Conservation (phyloP, 345 rosid genomes). For the Lumnitzera littorea region DNA sequence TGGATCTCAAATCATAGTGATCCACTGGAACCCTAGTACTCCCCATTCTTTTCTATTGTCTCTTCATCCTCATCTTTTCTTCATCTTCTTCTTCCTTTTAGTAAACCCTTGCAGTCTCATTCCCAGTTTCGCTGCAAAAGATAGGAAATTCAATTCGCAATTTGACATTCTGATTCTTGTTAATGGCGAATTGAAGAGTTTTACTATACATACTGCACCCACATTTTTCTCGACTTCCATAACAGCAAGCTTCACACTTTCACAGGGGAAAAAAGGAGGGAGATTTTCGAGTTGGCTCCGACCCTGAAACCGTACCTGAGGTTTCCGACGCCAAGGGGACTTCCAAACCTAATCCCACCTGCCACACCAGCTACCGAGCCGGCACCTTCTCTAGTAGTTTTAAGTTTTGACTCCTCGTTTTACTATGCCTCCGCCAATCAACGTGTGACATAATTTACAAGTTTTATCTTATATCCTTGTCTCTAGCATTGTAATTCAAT, state of each 20-base stretch:
- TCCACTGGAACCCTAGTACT: conserved; percentile 62
- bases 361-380: conserved; percentile 34
- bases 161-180: too few relatives aligned
- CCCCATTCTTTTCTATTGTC: conserved; percentile 36
- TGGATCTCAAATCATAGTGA: conserved; percentile 62
- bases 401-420: too few relatives aligned
- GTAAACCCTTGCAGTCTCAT: too few relatives aligned
- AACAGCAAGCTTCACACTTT: not conserved
- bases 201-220: too few relatives aligned
- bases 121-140: too few relatives aligned
- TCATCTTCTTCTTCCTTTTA: too few relatives aligned
- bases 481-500: too few relatives aligned
- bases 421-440: too few relatives aligned
- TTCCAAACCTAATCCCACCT: conserved; percentile 45
- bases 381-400: not conserved
- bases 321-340: conserved; percentile 7
- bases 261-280: conserved; percentile 1
- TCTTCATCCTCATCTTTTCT: not conserved
- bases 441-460: too few relatives aligned
- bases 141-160: too few relatives aligned
- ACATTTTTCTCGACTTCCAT: not conserved
- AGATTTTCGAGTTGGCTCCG: conserved; percentile 17
- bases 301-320: conserved; percentile 52
- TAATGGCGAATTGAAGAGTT: too few relatives aligned
- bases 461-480: too few relatives aligned